Evolutionary conservation across 345 rosid genomes (phyloP).

Genomic region (Diplotaxis tenuifolia): DNA sequence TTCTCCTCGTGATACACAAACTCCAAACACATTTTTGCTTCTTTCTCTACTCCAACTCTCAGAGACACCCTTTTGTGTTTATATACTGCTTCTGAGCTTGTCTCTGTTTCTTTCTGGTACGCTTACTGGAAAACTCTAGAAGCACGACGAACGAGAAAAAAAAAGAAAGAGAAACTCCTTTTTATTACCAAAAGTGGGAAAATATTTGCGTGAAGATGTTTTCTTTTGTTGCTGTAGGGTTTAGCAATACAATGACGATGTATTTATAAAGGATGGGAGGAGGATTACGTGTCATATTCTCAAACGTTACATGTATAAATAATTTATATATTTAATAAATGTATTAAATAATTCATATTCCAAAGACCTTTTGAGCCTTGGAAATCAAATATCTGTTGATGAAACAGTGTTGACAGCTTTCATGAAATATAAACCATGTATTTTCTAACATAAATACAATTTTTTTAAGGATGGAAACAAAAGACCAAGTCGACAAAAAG

Average conservation of each 20-base stretch:
- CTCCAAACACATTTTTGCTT: slow-evolving; percentile 52
- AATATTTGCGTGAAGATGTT: background rate
- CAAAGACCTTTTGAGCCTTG: background rate
- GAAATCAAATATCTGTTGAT: slow-evolving; percentile 3
- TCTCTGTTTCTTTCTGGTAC: background rate
- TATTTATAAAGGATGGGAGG: slow-evolving; percentile 25
- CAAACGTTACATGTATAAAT: background rate
- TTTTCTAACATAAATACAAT: background rate
- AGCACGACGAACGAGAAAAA: slow-evolving; percentile 15
- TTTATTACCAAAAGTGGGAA: background rate
- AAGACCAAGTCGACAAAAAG: background rate
- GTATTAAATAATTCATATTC: background rate
- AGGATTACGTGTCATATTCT: slow-evolving; percentile 21
- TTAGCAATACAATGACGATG: slow-evolving; percentile 21
- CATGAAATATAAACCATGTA: background rate
- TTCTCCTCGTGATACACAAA: slow-evolving; percentile 54
- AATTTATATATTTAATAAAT: background rate
- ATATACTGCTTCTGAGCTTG: background rate
- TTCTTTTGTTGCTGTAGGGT: slow-evolving; percentile 20
- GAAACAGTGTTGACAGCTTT: slow-evolving; percentile 15
- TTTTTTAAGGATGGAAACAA: background rate
- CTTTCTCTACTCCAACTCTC: background rate
- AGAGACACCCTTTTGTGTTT: background rate
- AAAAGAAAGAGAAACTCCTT: background rate
- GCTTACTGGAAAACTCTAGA: slow-evolving; percentile 26